A percentile compares a stretch with the other conserved stretches of the same genome.
Evolutionary conservation across 225 moss, liverwort and hornwort species (phyloP).

Genomic region (Physcomitrellopsis africana): DNA sequence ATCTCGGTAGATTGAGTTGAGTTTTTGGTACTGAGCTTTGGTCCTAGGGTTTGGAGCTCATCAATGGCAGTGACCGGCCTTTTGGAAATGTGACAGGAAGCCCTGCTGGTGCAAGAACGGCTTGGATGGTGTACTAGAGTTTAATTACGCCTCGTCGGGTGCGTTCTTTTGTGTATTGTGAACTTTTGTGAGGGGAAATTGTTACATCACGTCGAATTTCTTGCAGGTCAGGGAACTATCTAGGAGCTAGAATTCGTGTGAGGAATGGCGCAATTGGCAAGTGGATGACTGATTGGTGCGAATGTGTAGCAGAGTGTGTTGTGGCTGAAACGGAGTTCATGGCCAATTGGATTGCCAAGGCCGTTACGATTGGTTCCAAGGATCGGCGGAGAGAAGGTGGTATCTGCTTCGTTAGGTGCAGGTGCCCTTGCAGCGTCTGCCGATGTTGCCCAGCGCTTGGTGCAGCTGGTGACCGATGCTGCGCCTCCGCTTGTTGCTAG

Average conservation of each 20-base stretch:
- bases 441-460: conserved; percentile 27
- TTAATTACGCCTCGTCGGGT: conserved; percentile 31
- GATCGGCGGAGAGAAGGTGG: not conserved
- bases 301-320: conserved; percentile 27
- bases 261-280: too few species aligned
- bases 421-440: conserved; percentile 35
- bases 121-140: conserved; percentile 23
- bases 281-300: not conserved
- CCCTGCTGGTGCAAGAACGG: conserved; percentile 10
- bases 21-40: not conserved
- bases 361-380: conserved; percentile 14
- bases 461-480: conserved; percentile 25
- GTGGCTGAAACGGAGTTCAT: conserved; percentile 18
- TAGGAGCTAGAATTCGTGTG: too few species aligned
- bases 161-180: conserved; percentile 5
- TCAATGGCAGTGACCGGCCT: too few species aligned
- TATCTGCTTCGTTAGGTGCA: conserved; percentile 33
- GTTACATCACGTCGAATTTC: too few species aligned
- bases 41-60: conserved; percentile 7
- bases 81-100: conserved; percentile 30
- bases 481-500: conserved; percentile 43
- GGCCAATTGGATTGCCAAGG: conserved; percentile 18
- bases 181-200: not conserved
- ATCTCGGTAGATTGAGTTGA: too few species aligned
- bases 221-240: too few species aligned